phyloP scores from a whole-genome alignment of 2,329 filamentous ascomycete species.

The Westerdykella sp. region DNA sequence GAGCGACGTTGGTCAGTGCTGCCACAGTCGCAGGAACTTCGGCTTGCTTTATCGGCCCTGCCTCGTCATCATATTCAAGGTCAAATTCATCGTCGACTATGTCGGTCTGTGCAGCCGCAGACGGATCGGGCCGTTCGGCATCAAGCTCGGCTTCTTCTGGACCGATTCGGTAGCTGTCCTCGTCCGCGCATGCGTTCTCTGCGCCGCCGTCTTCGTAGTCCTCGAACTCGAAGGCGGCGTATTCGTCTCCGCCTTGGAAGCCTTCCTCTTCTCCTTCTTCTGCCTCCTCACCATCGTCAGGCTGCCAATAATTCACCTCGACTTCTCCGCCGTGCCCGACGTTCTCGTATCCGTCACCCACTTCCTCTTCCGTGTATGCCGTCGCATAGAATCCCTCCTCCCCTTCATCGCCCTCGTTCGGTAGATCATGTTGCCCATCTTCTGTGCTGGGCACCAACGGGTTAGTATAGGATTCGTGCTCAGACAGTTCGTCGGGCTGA shows the following conservation, averaged over 20 bases:
- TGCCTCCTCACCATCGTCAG: too few relatives aligned
- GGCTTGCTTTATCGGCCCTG: conserved; percentile 17
- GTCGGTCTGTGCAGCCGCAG: neutral
- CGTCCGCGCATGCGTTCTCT: neutral
- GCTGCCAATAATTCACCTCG: too few relatives aligned
- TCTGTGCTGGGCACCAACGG: conserved; percentile 1
- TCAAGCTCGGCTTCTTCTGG: neutral
- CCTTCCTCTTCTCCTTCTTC: too few relatives aligned
- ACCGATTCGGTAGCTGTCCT: neutral
- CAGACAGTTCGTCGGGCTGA: conserved; percentile 24
- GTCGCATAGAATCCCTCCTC: too few relatives aligned
- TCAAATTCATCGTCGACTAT: conserved; percentile 1
- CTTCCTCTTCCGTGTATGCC: too few relatives aligned
- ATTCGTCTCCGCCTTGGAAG: too few relatives aligned
- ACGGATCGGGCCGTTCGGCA: neutral
- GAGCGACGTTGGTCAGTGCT: conserved; percentile 22
- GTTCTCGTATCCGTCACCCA: too few relatives aligned
- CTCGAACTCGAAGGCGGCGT: neutral
- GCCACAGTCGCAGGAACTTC: conserved; percentile 21
- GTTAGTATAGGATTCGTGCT: neutral
- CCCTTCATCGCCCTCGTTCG: too few relatives aligned
- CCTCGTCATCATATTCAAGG: conserved; percentile 18
- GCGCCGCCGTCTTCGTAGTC: neutral
- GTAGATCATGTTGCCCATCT: too few relatives aligned
- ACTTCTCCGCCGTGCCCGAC: too few relatives aligned